These are phyloP conservation scores for Themeda triandra DNA, from an alignment of 176 grass and related monocot genomes.

Conservation along the genomic window DNA sequence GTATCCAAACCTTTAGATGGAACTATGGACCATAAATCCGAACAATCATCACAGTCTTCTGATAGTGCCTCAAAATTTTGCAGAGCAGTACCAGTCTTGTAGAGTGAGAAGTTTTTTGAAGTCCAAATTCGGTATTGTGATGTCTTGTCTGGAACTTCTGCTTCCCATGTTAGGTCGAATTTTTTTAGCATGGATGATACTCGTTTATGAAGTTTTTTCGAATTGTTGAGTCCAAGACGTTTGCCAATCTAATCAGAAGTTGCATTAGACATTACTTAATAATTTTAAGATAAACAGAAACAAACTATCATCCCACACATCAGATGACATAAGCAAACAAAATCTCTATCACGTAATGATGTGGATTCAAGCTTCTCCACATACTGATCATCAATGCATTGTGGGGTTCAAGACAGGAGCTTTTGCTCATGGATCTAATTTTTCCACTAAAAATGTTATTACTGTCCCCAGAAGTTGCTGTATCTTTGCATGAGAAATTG, in stretches of 20 bases:
- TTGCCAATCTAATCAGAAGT: conserved; percentile 63
- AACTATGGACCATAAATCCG: conserved; percentile 42
- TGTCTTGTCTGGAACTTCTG: conserved; percentile 72
- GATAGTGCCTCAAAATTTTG: conserved; percentile 46
- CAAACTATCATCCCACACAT: conserved; percentile 27
- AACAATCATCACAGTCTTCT: conserved; percentile 30
- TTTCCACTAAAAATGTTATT: conserved; percentile 3
- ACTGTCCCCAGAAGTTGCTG: not conserved
- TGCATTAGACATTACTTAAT: conserved; percentile 14
- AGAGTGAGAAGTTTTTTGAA: conserved; percentile 53
- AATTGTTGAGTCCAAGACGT: conserved; percentile 68
- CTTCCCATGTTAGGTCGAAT: conserved; percentile 66
- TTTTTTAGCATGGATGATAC: conserved; percentile 66
- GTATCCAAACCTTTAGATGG: conserved; percentile 31
- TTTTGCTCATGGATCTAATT: conserved; percentile 3
- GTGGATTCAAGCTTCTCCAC: not conserved
- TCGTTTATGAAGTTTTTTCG: conserved; percentile 72
- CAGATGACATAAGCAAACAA: conserved; percentile 15
- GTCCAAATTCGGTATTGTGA: conserved; percentile 88
- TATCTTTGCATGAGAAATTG: conserved; percentile 21
- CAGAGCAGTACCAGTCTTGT: conserved; percentile 47
- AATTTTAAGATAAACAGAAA: conserved; percentile 28
- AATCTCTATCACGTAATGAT: conserved; percentile 6
- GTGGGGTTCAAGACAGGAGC: not conserved
- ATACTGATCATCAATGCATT: conserved; percentile 7